These are phyloP conservation scores for Hypomontagnella monticulosa DNA, from an alignment of 495 filamentous ascomycete genomes.

Conservation along the genomic window DNA sequence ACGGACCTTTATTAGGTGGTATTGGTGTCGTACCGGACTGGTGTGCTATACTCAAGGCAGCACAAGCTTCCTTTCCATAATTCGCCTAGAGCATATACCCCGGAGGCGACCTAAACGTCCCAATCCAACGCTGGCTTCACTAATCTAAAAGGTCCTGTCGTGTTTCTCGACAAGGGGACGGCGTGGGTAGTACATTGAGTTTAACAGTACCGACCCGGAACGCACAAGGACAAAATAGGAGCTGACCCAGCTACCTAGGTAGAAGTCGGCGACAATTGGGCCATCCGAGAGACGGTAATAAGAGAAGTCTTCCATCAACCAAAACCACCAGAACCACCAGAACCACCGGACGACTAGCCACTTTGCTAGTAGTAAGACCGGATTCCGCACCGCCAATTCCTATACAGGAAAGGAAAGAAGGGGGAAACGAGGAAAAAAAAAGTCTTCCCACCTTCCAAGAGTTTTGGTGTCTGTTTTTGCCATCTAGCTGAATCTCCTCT, in stretches of 20 bases:
- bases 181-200: slow-evolving; percentile 34
- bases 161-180: slow-evolving; percentile 30
- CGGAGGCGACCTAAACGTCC: slow-evolving; percentile 18
- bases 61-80: slow-evolving; percentile 31
- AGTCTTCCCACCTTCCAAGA: slow-evolving; percentile 35
- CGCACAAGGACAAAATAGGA: slow-evolving; percentile 38
- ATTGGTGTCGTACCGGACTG: slow-evolving; percentile 20
- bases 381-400: slow-evolving; percentile 34
- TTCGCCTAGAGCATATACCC: slow-evolving; percentile 24
- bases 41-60: slow-evolving; percentile 20
- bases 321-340: slow-evolving; percentile 26
- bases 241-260: slow-evolving; percentile 25
- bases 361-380: slow-evolving; percentile 41
- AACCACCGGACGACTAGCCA: slow-evolving; percentile 32
- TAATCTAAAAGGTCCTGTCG: slow-evolving; percentile 30
- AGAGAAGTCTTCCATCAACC: slow-evolving; percentile 25
- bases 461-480: slow-evolving; percentile 23
- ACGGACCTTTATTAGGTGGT: slow-evolving; percentile 29
- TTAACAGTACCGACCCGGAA: slow-evolving; percentile 30
- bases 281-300: slow-evolving; percentile 15
- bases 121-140: slow-evolving; percentile 23
- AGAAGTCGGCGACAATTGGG: slow-evolving; percentile 27
- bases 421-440: slow-evolving; percentile 21
- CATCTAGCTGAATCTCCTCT: slow-evolving; percentile 35
- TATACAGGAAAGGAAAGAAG: slow-evolving; percentile 22